phyloP scores from a whole-genome alignment of 495 filamentous ascomycete genomes.

The Cudoniella acicularis region DNA sequence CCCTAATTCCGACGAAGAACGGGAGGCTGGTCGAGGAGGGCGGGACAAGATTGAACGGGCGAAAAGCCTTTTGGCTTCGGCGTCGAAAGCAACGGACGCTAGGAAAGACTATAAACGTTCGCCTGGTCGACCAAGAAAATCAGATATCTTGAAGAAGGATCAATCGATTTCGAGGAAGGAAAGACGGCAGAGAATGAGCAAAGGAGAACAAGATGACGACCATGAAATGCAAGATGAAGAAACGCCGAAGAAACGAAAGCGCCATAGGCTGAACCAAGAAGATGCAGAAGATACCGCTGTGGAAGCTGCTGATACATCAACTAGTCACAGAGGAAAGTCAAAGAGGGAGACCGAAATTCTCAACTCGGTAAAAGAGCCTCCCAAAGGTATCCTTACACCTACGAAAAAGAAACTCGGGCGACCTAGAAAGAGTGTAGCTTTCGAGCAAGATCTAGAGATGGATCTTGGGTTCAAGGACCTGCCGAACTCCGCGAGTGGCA shows the following conservation, averaged over 20 bases:
- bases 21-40: not conserved
- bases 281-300: not conserved
- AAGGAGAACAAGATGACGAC: not conserved
- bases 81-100: not conserved
- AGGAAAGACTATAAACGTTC: not conserved
- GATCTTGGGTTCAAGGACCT: constrained; percentile 27
- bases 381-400: constrained; percentile 25
- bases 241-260: not conserved
- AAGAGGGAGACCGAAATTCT: constrained; percentile 9
- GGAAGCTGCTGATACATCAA: not conserved
- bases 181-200: constrained; percentile 8
- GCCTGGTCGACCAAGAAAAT: constrained; percentile 14
- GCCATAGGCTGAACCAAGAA: not conserved
- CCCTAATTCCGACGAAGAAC: not conserved
- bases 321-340: not conserved
- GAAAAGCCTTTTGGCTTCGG: constrained; percentile 1
- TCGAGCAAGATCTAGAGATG: constrained; percentile 13
- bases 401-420: constrained; percentile 10
- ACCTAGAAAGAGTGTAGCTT: constrained; percentile 20
- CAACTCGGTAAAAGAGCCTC: not conserved
- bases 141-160: constrained; percentile 14
- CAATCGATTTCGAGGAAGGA: constrained; percentile 15
- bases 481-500: constrained; percentile 11
- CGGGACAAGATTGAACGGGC: not conserved
- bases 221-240: constrained; percentile 1